phyloP scores from a whole-genome alignment of 495 filamentous ascomycete species.

The Rusavskia elegans region DNA sequence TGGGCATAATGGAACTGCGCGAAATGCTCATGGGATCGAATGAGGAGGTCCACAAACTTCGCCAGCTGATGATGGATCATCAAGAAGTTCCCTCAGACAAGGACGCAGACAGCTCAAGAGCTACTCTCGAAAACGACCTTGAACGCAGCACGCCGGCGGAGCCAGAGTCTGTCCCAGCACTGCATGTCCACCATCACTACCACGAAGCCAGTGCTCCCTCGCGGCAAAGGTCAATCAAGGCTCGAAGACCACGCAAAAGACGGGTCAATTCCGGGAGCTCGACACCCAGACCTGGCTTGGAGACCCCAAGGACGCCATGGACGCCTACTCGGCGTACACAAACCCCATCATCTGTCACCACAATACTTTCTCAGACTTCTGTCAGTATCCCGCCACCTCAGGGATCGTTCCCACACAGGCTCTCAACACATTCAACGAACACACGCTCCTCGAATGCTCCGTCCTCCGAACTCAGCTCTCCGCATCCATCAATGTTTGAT shows the following conservation, averaged over 20 bases:
- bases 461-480: conserved; percentile 71
- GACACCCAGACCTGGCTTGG: conserved; percentile 33
- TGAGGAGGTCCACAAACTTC: conserved; percentile 73
- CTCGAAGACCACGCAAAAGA: conserved; percentile 54
- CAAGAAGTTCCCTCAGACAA: conserved; percentile 38
- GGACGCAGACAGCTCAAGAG: conserved; percentile 14
- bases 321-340: conserved; percentile 19
- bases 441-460: conserved; percentile 40
- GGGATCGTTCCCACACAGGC: conserved; percentile 26
- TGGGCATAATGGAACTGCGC: conserved; percentile 75
- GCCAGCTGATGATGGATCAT: conserved; percentile 70
- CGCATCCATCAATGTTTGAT: conserved; percentile 70
- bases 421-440: conserved; percentile 47
- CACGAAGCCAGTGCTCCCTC: conserved; percentile 36
- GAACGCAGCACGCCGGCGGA: conserved; percentile 29
- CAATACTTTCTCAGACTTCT: conserved; percentile 47
- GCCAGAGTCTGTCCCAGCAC: conserved; percentile 45
- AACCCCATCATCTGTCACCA: conserved; percentile 32
- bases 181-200: conserved; percentile 90
- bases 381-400: conserved; percentile 36
- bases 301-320: conserved; percentile 25
- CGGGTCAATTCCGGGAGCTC: conserved; percentile 44
- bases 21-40: conserved; percentile 90
- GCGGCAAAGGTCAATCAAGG: conserved; percentile 31
- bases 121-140: conserved; percentile 56